These are phyloP conservation scores for Ceratobasidium sp. DNA, from an alignment of 1,284 basidiomycete species.

Conservation along the genomic window DNA sequence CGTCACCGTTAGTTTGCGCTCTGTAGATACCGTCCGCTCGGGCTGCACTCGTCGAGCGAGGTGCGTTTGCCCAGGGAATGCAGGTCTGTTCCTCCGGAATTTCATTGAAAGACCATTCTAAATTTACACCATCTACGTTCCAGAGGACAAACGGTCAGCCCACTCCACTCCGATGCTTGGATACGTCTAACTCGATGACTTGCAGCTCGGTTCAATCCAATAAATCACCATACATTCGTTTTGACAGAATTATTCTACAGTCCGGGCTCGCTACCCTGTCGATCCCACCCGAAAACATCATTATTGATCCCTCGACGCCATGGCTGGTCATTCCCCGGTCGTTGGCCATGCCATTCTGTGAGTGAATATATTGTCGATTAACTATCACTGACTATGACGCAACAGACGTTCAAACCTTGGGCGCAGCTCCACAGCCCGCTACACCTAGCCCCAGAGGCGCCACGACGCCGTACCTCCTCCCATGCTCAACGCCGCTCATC, in stretches of 20 bases:
- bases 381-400: not conserved
- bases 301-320: not conserved
- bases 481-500: not conserved
- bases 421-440: not conserved
- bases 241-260: not conserved
- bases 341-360: not conserved
- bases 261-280: not conserved
- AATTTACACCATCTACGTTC: no score
- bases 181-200: not conserved
- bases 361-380: not conserved
- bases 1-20: not conserved
- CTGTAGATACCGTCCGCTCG: not conserved
- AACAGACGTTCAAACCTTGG: not conserved
- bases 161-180: no score
- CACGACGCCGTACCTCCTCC: not conserved
- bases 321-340: slow-evolving; percentile 15
- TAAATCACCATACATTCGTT: not conserved
- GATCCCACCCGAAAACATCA: not conserved
- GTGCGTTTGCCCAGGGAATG: not conserved
- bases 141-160: slow-evolving; percentile 15
- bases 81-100: no score
- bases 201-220: not conserved
- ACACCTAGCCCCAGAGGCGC: not conserved
- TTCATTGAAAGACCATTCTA: no score
- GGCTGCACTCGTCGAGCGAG: not conserved